phyloP scores from a whole-genome alignment of 2,329 filamentous ascomycete species.

The Atkinsonella hypoxylon region DNA sequence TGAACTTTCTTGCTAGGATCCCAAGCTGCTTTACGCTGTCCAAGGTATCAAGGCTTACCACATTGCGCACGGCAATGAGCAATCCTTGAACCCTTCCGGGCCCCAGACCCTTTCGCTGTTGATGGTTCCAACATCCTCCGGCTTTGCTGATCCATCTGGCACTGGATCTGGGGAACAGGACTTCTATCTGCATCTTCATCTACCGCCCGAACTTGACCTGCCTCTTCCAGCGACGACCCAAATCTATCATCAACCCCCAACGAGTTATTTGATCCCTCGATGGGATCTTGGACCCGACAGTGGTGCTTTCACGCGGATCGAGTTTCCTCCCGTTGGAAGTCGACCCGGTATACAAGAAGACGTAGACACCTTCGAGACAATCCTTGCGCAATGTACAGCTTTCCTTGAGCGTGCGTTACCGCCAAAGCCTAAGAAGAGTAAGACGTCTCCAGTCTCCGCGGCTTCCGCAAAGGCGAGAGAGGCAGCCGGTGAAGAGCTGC shows the following conservation, averaged over 20 bases:
- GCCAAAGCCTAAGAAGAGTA: conserved; percentile 28
- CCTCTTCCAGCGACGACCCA: conserved; percentile 91
- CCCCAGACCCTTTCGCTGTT: conserved; percentile 85
- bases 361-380: conserved; percentile 92
- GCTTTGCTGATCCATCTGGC: conserved; percentile 45
- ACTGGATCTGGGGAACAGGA: conserved; percentile 61
- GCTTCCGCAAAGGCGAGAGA: conserved; percentile 28
- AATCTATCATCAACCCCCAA: conserved; percentile 90
- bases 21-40: conserved; percentile 58
- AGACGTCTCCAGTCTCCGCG: conserved; percentile 12
- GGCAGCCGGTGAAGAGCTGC: conserved; percentile 33
- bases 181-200: conserved; percentile 91
- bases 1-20: conserved; percentile 29
- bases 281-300: conserved; percentile 86
- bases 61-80: conserved; percentile 76
- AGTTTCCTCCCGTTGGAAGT: conserved; percentile 67
- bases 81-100: conserved; percentile 69
- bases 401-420: conserved; percentile 78
- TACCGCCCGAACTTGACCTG: conserved; percentile 88
- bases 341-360: conserved; percentile 76
- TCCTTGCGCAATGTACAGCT: conserved; percentile 92
- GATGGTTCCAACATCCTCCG: conserved; percentile 87
- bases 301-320: conserved; percentile 84
- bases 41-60: conserved; percentile 86
- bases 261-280: conserved; percentile 85